These are phyloP conservation scores for Brettanomyces bruxellensis DNA, from an alignment of 805 yeast genomes.

Conservation along the genomic window DNA sequence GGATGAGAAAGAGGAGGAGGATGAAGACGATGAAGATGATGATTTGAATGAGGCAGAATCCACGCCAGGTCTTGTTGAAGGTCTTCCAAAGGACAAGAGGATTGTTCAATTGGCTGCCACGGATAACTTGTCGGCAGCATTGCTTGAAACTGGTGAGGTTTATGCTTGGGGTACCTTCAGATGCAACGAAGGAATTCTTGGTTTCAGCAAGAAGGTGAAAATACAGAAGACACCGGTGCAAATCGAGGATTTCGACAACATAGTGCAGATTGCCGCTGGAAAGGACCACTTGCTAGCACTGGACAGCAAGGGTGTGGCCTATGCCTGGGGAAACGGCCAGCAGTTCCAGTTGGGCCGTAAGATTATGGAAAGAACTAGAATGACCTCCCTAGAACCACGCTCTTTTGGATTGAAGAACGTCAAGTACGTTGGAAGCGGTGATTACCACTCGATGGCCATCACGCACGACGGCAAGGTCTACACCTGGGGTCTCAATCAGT, in stretches of 20 bases:
- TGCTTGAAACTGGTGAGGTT: conserved; percentile 75
- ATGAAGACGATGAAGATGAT: conserved; percentile 76
- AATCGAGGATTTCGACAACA: conserved; percentile 51
- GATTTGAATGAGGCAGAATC: conserved; percentile 85
- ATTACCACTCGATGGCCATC: conserved; percentile 91
- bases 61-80: conserved; percentile 73
- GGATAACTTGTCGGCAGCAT: conserved; percentile 78
- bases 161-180: conserved; percentile 98
- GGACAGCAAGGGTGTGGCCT: conserved; percentile 77
- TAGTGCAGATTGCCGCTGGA: conserved; percentile 82
- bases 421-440: conserved; percentile 82
- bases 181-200: conserved; percentile 85
- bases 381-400: conserved; percentile 67
- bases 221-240: conserved; percentile 63
- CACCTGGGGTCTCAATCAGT: conserved; percentile 96
- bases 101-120: conserved; percentile 85
- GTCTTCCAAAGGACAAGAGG: conserved; percentile 45
- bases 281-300: conserved; percentile 86
- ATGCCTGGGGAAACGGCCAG: conserved; percentile 97
- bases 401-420: conserved; percentile 76
- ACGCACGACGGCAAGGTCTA: conserved; percentile 60
- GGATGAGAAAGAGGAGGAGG: conserved; percentile 54
- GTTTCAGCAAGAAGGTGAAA: conserved; percentile 58
- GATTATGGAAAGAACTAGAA: conserved; percentile 69
- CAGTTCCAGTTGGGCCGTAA: conserved; percentile 87